Percentiles rank a stretch among this genome's conserved stretches.
Evolutionary conservation across 2,329 filamentous ascomycete species (phyloP).

Genomic region (Talaromyces sp.): DNA sequence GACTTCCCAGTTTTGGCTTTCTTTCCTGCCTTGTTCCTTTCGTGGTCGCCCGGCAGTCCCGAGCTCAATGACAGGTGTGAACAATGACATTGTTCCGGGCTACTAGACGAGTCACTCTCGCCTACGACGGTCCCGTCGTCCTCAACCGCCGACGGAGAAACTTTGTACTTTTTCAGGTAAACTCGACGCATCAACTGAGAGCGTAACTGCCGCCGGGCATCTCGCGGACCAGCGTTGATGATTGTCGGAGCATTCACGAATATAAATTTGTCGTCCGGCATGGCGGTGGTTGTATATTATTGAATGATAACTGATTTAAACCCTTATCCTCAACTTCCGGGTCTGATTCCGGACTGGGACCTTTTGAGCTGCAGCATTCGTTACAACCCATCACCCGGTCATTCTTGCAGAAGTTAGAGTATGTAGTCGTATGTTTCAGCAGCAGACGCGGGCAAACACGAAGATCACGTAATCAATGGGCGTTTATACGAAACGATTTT

Average conservation of each 20-base stretch:
- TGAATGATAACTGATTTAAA: background rate
- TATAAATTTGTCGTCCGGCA: constrained; percentile 20
- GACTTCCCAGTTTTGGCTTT: background rate
- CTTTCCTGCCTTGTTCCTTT: background rate
- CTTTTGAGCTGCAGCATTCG: background rate
- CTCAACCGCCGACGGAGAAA: background rate
- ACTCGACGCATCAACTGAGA: constrained; percentile 23
- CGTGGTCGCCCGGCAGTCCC: background rate
- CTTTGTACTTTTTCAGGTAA: constrained; percentile 19
- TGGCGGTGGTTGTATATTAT: background rate
- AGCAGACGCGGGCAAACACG: background rate
- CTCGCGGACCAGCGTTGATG: constrained; percentile 20
- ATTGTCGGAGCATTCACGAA: constrained; percentile 22
- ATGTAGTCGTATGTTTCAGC: background rate
- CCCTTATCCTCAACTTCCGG: background rate
- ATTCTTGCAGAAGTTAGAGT: background rate
- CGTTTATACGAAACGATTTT: background rate
- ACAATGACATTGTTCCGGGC: constrained; percentile 9
- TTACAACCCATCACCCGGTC: background rate
- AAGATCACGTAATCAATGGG: background rate
- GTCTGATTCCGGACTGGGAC: background rate
- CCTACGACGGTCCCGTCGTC: background rate
- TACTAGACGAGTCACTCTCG: background rate
- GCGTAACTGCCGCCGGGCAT: constrained; percentile 20
- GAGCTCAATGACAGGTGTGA: background rate